These are phyloP conservation scores for Pichia terricola DNA, from an alignment of 1,139 yeast species.

Conservation along the genomic window DNA sequence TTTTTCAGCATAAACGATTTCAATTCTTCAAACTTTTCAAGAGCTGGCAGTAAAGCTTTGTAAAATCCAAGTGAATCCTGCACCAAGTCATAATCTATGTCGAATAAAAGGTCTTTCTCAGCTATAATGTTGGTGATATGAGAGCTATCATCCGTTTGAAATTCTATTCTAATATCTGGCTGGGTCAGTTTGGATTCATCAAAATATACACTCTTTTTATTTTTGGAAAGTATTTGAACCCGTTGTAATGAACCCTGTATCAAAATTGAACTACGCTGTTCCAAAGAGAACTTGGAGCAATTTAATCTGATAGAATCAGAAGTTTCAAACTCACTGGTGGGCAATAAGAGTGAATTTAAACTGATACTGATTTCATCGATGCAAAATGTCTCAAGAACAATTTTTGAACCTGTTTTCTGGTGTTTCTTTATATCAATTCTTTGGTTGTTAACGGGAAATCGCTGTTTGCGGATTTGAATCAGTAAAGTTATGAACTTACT, in stretches of 20 bases:
- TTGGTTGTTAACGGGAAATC: neutral
- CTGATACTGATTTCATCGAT: slow-evolving; percentile 31
- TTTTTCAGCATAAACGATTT: slow-evolving; percentile 1
- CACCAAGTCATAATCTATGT: slow-evolving; percentile 23
- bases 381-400: slow-evolving; percentile 29
- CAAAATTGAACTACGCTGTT: slow-evolving; percentile 34
- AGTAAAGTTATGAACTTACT: slow-evolving; percentile 15
- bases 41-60: neutral
- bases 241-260: slow-evolving; percentile 40
- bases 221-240: slow-evolving; percentile 25
- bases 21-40: slow-evolving; percentile 2
- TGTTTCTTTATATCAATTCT: neutral
- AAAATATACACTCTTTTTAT: slow-evolving; percentile 17
- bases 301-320: slow-evolving; percentile 28
- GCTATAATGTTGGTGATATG: slow-evolving; percentile 35
- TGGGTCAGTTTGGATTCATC: slow-evolving; percentile 22
- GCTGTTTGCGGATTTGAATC: slow-evolving; percentile 11
- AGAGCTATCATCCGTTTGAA: slow-evolving; percentile 19
- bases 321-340: slow-evolving; percentile 31
- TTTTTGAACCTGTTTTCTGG: slow-evolving; percentile 1
- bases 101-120: slow-evolving; percentile 33
- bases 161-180: slow-evolving; percentile 46
- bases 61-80: neutral
- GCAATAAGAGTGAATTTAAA: slow-evolving; percentile 35
- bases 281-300: slow-evolving; percentile 29